Conservation (phyloP, 129 eudicot species). For the Deinandra increscens region DNA sequence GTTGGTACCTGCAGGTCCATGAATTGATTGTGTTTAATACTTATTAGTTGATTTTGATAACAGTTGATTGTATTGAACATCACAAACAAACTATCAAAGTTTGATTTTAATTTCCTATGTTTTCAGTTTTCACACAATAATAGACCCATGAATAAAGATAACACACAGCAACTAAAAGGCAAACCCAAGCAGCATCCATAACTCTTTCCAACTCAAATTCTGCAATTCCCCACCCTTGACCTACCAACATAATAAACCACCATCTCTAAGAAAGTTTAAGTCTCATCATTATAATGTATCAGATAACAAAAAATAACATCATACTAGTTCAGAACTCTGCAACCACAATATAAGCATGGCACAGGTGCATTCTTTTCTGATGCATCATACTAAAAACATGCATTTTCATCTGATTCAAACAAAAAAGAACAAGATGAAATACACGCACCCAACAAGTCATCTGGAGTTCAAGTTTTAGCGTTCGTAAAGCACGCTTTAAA, state of each 20-base stretch:
- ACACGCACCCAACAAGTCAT: constrained; percentile 23
- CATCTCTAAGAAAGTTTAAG: constrained; percentile 27
- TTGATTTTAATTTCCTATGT: no score
- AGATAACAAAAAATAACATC: constrained; percentile 5
- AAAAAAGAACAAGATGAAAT: constrained; percentile 23
- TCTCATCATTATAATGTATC: not conserved
- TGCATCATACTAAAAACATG: constrained; percentile 22
- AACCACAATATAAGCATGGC: constrained; percentile 28
- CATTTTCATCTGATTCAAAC: constrained; percentile 24
- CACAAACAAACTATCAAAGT: no score
- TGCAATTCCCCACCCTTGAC: constrained; percentile 40
- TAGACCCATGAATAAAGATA: not conserved
- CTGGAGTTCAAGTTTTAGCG: constrained; percentile 13
- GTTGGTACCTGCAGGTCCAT: no score
- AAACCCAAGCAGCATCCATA: constrained; percentile 30
- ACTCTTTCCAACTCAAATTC: constrained; percentile 30
- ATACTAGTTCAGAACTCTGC: constrained; percentile 37
- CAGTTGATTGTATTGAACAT: no score
- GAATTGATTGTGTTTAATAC: no score
- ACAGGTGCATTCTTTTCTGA: constrained; percentile 36
- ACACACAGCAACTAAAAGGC: not conserved
- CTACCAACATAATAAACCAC: constrained; percentile 39
- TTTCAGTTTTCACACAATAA: constrained; percentile 2
- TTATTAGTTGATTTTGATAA: no score
- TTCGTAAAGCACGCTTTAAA: constrained; percentile 18